Evolutionary conservation across 352 stramenopile genomes (phyloP).

Genomic region (Blastocystis hominis): DNA sequence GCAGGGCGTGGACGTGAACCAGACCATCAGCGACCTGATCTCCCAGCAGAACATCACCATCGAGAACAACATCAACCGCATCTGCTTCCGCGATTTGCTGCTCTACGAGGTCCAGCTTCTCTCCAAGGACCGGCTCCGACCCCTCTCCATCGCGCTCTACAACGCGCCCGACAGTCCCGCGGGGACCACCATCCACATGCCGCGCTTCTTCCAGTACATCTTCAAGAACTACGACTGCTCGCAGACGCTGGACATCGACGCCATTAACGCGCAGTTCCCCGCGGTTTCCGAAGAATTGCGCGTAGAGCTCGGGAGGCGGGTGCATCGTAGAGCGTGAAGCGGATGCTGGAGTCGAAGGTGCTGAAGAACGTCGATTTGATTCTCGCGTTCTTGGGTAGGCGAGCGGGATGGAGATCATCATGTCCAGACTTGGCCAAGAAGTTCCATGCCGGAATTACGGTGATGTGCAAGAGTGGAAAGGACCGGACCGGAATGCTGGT

Average conservation of each 20-base stretch:
- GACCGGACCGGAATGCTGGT: slow-evolving; percentile 55
- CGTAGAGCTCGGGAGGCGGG: not conserved
- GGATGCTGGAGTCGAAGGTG: not conserved
- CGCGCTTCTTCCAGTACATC: slow-evolving; percentile 27
- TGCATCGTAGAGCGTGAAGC: slow-evolving; percentile 14
- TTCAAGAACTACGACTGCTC: slow-evolving; percentile 29
- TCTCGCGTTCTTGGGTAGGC: not conserved
- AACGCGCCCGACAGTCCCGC: slow-evolving; percentile 19
- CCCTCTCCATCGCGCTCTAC: not conserved
- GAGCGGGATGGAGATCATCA: not conserved
- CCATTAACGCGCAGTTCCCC: not conserved
- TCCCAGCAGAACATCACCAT: slow-evolving; percentile 27
- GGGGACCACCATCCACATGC: slow-evolving; percentile 32
- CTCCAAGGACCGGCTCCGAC: not conserved
- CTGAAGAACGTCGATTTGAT: slow-evolving; percentile 50
- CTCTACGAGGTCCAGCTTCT: not conserved
- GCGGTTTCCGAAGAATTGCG: slow-evolving; percentile 27
- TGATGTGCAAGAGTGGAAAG: slow-evolving; percentile 57
- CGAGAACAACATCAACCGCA: slow-evolving; percentile 44
- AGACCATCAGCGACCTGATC: slow-evolving; percentile 25
- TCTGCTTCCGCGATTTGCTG: slow-evolving; percentile 42
- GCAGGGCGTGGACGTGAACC: slow-evolving; percentile 32
- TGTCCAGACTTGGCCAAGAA: slow-evolving; percentile 2
- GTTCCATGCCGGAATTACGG: slow-evolving; percentile 16
- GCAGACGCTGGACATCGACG: not conserved